A percentile compares a stretch with the other conserved stretches of the same genome.
These are phyloP conservation scores for Isabelozyma rhagii DNA, from an alignment of 805 yeast genomes.

Conservation along the genomic window DNA sequence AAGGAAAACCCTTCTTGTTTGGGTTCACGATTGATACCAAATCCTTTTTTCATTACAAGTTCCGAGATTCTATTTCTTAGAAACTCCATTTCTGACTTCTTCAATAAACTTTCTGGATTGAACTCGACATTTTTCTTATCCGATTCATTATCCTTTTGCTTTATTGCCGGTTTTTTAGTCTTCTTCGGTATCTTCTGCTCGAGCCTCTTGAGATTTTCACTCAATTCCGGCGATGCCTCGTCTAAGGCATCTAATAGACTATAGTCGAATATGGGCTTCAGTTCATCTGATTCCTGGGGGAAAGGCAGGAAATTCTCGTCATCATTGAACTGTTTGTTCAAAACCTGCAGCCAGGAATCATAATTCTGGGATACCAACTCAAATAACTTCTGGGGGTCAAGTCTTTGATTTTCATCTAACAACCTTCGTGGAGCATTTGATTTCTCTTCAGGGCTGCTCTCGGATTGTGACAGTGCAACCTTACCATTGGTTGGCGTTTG, in stretches of 20 bases:
- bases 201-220: constrained; percentile 1
- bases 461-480: background rate
- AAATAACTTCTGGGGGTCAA: constrained; percentile 26
- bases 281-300: constrained; percentile 16
- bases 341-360: constrained; percentile 35
- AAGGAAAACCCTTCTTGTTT: constrained; percentile 22
- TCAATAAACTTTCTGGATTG: constrained; percentile 10
- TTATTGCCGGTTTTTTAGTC: background rate
- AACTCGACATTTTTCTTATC: background rate
- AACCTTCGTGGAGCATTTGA: background rate
- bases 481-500: background rate
- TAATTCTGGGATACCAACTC: constrained; percentile 34
- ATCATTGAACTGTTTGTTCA: constrained; percentile 21
- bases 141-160: background rate
- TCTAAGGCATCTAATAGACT: constrained; percentile 30
- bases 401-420: background rate
- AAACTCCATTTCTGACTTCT: constrained; percentile 26
- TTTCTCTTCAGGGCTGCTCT: background rate
- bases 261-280: constrained; percentile 21
- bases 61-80: constrained; percentile 22
- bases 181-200: background rate
- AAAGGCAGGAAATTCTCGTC: constrained; percentile 27
- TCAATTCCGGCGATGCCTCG: constrained; percentile 18
- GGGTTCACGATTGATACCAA: constrained; percentile 5
- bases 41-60: constrained; percentile 15